A percentile compares a stretch with the other conserved stretches of the same genome.
phyloP scores from a whole-genome alignment of 441 rosid genomes.

The Cnidoscolus chayamansa region DNA sequence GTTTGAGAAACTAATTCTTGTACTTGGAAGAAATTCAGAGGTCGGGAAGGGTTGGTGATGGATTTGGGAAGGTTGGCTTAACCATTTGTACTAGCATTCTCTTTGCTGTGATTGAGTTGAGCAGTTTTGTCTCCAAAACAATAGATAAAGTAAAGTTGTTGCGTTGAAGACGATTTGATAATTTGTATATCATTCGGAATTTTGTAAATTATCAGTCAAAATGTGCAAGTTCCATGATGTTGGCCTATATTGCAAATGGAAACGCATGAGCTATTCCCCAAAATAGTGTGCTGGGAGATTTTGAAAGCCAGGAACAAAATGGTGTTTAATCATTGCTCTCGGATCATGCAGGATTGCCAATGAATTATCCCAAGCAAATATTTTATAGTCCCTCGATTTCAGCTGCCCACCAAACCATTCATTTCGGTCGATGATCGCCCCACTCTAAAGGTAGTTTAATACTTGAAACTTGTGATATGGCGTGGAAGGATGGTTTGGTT shows the following conservation, averaged over 20 bases:
- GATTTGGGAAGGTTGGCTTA: slow-evolving; percentile 4
- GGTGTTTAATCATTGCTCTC: no score
- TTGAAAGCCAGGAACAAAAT: no score
- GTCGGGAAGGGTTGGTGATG: slow-evolving; percentile 4
- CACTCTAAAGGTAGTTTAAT: no score
- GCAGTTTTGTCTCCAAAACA: slow-evolving; percentile 25
- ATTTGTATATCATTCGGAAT: slow-evolving; percentile 10
- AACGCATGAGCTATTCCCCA: neutral
- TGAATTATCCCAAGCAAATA: no score
- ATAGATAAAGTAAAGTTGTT: slow-evolving; percentile 18
- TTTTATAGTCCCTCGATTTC: no score
- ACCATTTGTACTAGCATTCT: neutral
- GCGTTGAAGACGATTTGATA: slow-evolving; percentile 7
- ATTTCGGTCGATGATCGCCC: no score
- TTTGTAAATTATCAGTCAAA: slow-evolving; percentile 28
- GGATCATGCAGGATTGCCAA: no score
- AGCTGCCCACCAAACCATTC: no score
- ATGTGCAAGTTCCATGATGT: neutral
- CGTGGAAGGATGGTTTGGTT: no score
- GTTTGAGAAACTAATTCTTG: slow-evolving; percentile 16
- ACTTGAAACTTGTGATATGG: no score
- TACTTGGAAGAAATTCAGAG: slow-evolving; percentile 7
- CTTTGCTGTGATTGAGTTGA: neutral
- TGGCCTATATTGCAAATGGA: neutral
- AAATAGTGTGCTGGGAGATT: neutral